These are phyloP conservation scores for Penicillium flavigenum DNA, from an alignment of 495 filamentous ascomycete species.

Conservation along the genomic window DNA sequence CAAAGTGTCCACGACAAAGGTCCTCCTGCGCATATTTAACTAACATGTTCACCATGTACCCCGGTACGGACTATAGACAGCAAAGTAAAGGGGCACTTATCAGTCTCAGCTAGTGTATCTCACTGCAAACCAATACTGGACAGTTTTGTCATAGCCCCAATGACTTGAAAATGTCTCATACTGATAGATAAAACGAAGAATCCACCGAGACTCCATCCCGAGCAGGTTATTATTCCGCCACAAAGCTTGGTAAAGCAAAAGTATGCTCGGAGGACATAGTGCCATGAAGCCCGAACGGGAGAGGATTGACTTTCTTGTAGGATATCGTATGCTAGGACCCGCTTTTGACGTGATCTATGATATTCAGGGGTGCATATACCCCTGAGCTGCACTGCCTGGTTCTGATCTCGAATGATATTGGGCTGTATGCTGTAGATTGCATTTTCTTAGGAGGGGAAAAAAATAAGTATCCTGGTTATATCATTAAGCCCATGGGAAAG, in stretches of 20 bases:
- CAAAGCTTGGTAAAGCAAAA: constrained; percentile 5
- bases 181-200: not conserved
- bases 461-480: not conserved
- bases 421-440: not conserved
- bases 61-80: too few relatives aligned
- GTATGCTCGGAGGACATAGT: not conserved
- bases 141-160: not conserved
- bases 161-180: not conserved
- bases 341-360: constrained; percentile 6
- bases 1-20: not conserved
- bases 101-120: not conserved
- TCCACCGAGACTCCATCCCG: not conserved
- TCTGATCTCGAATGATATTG: not conserved
- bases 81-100: not conserved
- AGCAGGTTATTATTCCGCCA: not conserved
- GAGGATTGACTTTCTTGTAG: not conserved
- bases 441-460: not conserved
- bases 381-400: not conserved
- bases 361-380: constrained; percentile 8
- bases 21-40: not conserved
- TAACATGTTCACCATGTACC: not conserved
- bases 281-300: not conserved
- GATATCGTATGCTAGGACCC: not conserved
- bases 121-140: not conserved
- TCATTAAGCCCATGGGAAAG: not conserved